Conservation (phyloP, 352 stramenopile species). For the Phytophthora pistaciae region DNA sequence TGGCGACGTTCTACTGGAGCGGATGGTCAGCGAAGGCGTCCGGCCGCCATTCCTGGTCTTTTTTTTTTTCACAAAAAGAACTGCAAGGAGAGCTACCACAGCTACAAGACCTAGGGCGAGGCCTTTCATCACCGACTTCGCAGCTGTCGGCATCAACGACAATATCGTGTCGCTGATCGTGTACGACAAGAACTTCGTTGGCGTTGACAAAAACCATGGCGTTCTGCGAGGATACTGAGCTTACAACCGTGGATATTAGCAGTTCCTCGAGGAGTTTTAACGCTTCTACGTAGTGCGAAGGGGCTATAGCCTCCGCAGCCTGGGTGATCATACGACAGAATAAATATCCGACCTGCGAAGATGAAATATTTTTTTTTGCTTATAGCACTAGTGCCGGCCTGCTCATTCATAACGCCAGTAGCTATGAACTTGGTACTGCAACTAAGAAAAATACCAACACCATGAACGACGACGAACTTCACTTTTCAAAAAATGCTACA, state of each 20-base stretch:
- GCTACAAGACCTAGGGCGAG: not conserved
- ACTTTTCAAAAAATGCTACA: too few species aligned
- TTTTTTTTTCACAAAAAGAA: slow-evolving; percentile 13
- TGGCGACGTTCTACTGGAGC: slow-evolving; percentile 1
- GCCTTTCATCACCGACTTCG: slow-evolving; percentile 3
- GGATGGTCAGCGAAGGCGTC: slow-evolving; percentile 1
- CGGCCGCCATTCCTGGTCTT: not conserved
- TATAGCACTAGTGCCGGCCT: too few species aligned
- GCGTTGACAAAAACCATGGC: slow-evolving; percentile 5
- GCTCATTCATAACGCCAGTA: too few species aligned
- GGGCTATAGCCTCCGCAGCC: too few species aligned
- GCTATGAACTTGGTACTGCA: too few species aligned
- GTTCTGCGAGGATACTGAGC: slow-evolving; percentile 4
- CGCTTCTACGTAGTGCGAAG: not conserved
- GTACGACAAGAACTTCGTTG: slow-evolving; percentile 6
- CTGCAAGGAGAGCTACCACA: slow-evolving; percentile 3
- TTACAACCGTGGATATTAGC: not conserved
- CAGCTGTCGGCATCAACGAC: not conserved
- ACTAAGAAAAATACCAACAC: too few species aligned
- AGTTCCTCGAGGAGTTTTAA: not conserved
- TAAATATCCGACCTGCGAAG: too few species aligned
- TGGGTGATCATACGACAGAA: too few species aligned
- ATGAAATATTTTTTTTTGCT: too few species aligned
- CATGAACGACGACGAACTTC: too few species aligned
- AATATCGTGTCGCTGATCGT: slow-evolving; percentile 4